These are phyloP conservation scores for Boletus fagicola DNA, from an alignment of 768 basidiomycete genomes.

Conservation along the genomic window DNA sequence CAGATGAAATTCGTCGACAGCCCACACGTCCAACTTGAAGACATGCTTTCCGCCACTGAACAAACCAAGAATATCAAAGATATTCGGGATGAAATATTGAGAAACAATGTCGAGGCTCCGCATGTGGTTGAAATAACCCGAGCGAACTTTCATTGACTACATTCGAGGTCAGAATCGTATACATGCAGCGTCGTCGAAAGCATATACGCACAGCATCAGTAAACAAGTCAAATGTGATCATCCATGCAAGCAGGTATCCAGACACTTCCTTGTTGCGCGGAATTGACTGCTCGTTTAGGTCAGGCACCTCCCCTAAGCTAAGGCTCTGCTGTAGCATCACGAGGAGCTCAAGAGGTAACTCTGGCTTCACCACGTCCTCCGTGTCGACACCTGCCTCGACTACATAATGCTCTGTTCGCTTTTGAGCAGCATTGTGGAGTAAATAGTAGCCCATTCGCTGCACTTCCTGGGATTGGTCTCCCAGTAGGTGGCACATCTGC, in stretches of 20 bases:
- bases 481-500: conserved; percentile 80
- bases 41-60: conserved; percentile 62
- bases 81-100: conserved; percentile 63
- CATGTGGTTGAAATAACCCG: conserved; percentile 84
- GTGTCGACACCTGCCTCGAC: conserved; percentile 83
- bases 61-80: conserved; percentile 66
- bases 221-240: conserved; percentile 86
- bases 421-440: conserved; percentile 64
- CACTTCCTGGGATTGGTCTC: conserved; percentile 58
- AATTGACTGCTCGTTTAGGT: conserved; percentile 40
- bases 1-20: conserved; percentile 78
- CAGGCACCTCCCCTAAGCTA: conserved; percentile 38
- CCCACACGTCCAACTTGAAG: conserved; percentile 84
- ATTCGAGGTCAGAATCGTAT: background rate
- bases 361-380: conserved; percentile 49
- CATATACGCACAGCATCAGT: conserved; percentile 65
- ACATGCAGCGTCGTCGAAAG: too few relatives aligned
- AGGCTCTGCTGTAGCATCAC: conserved; percentile 54
- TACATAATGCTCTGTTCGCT: conserved; percentile 78
- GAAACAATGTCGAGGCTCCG: conserved; percentile 65
- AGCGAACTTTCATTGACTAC: conserved; percentile 85
- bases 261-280: conserved; percentile 43
- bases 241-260: conserved; percentile 81
- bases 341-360: conserved; percentile 68
- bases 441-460: conserved; percentile 79